Evolutionary conservation across 164 flowering plant genomes (phyloP).

Genomic region (Amborella trichopoda): DNA sequence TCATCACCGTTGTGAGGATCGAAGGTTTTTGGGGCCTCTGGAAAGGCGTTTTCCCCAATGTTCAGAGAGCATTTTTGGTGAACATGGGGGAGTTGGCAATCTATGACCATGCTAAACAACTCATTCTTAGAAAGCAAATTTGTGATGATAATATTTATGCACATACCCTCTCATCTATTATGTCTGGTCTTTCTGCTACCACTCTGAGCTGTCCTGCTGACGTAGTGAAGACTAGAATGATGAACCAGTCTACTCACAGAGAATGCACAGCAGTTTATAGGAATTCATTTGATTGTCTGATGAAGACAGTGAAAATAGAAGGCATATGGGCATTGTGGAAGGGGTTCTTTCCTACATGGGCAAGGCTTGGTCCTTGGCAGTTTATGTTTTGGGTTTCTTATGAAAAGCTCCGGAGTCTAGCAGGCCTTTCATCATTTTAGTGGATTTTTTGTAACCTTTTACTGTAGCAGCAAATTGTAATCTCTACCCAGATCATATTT

Average conservation of each 20-base stretch:
- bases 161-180: slow-evolving; percentile 69
- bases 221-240: slow-evolving; percentile 89
- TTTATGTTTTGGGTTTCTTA: slow-evolving; percentile 90
- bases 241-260: slow-evolving; percentile 46
- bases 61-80: slow-evolving; percentile 74
- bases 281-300: slow-evolving; percentile 66
- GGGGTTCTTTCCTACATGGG: slow-evolving; percentile 95
- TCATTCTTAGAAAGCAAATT: slow-evolving; percentile 37
- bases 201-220: slow-evolving; percentile 92
- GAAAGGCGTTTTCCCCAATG: slow-evolving; percentile 88
- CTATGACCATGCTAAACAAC: slow-evolving; percentile 80
- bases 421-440: slow-evolving; percentile 72
- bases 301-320: slow-evolving; percentile 60
- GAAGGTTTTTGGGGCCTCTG: slow-evolving; percentile 79
- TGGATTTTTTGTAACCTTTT: neutral
- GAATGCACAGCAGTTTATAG: slow-evolving; percentile 27
- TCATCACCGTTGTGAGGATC: slow-evolving; percentile 32
- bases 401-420: slow-evolving; percentile 41
- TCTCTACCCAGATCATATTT: no score
- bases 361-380: slow-evolving; percentile 97
- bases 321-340: slow-evolving; percentile 77
- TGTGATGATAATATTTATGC: slow-evolving; percentile 60
- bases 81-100: slow-evolving; percentile 96
- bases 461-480: no score
- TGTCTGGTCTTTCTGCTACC: slow-evolving; percentile 86